phyloP scores from a whole-genome alignment of 768 basidiomycete genomes.

The Pisolithus sp. region DNA sequence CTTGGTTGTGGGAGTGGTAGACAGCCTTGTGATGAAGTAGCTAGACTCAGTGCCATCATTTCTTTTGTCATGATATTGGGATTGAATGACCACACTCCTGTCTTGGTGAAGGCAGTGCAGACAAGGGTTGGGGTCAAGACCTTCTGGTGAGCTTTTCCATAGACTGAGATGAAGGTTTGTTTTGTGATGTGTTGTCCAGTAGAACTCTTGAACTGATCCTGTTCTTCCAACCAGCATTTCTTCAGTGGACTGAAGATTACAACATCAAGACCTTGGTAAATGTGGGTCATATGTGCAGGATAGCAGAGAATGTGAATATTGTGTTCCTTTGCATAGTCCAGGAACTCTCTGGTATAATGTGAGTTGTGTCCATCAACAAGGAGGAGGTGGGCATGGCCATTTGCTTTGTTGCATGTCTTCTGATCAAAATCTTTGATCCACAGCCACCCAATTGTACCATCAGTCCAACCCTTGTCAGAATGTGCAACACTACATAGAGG shows the following conservation, averaged over 20 bases:
- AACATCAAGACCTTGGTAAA: conserved; percentile 39
- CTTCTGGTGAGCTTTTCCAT: neutral
- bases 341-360: conserved; percentile 27
- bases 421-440: conserved; percentile 8
- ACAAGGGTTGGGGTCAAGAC: conserved; percentile 25
- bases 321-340: neutral
- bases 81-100: conserved; percentile 21
- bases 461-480: conserved; percentile 17
- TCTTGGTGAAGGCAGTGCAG: conserved; percentile 12
- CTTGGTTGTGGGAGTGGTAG: conserved; percentile 14
- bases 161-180: neutral
- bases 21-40: conserved; percentile 1
- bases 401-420: conserved; percentile 27
- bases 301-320: conserved; percentile 3
- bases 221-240: conserved; percentile 16
- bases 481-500: conserved; percentile 7
- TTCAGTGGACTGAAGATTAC: conserved; percentile 30
- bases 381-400: conserved; percentile 6
- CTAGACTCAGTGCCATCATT: conserved; percentile 18
- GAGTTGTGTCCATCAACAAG: conserved; percentile 43
- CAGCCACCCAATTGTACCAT: neutral
- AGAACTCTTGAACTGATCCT: neutral
- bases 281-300: conserved; percentile 35
- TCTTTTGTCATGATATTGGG: conserved; percentile 12
- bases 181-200: neutral